These are phyloP conservation scores for Cymbopogon citratus DNA, from an alignment of 176 grass and related monocot species.

Conservation along the genomic window DNA sequence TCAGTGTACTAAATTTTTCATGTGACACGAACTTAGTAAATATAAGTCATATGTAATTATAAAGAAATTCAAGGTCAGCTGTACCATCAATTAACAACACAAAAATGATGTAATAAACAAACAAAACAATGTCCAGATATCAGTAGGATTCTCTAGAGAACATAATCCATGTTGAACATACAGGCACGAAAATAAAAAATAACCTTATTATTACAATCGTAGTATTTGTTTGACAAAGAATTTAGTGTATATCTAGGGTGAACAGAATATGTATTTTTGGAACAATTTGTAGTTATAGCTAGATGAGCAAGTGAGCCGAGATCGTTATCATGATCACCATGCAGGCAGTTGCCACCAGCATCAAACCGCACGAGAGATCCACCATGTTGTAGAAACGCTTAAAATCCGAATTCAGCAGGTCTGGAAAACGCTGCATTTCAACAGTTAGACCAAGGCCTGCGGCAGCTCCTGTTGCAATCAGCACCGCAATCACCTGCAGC, in stretches of 20 bases:
- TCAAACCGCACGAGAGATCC: background rate
- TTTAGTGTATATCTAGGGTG: too few relatives aligned
- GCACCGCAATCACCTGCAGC: background rate
- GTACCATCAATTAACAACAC: too few relatives aligned
- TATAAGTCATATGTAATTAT: too few relatives aligned
- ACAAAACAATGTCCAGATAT: too few relatives aligned
- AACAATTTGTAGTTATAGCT: background rate
- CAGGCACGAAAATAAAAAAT: background rate
- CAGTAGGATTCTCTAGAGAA: too few relatives aligned
- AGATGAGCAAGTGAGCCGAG: background rate
- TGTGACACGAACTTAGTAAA: too few relatives aligned
- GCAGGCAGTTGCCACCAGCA: background rate
- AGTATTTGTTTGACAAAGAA: background rate
- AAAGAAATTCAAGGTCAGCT: too few relatives aligned
- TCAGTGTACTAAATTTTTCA: too few relatives aligned
- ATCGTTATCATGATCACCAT: constrained; percentile 1
- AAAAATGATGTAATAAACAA: too few relatives aligned
- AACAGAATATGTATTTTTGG: background rate
- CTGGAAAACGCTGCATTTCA: too few relatives aligned
- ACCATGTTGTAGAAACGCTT: background rate
- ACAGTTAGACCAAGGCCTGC: background rate
- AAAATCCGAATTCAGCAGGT: background rate
- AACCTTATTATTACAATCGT: background rate
- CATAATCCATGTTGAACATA: background rate
- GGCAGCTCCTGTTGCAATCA: constrained; percentile 2